Conservation (phyloP, 2,329 filamentous ascomycete genomes). For the Trichoderma sp. region DNA sequence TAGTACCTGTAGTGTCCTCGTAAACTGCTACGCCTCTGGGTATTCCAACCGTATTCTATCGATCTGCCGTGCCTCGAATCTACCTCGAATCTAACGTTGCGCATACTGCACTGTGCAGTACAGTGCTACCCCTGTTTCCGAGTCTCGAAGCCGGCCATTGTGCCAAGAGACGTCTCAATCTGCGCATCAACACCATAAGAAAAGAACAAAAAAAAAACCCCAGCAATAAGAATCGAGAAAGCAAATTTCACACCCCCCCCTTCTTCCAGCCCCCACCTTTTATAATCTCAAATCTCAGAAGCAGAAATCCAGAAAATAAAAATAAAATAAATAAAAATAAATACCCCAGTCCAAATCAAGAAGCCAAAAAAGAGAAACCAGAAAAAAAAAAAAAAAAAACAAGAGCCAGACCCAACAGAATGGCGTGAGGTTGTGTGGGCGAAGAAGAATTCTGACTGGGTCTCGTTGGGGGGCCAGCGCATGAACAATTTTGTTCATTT, state of each 20-base stretch:
- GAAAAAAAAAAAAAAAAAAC: neutral
- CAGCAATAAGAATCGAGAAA: neutral
- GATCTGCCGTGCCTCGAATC: neutral
- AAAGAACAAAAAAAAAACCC: neutral
- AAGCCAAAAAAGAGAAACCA: neutral
- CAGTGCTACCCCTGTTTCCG: neutral
- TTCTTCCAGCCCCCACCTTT: neutral
- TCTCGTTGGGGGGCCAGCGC: neutral
- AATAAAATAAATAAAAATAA: too few species aligned
- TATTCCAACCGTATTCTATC: neutral
- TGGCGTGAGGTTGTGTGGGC: neutral
- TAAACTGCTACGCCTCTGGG: neutral
- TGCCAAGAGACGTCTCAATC: neutral
- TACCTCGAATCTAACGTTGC: neutral
- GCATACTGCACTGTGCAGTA: neutral
- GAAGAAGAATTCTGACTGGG: neutral
- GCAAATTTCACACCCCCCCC: neutral
- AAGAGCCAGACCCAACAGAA: neutral
- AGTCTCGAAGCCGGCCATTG: neutral
- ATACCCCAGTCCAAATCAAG: neutral
- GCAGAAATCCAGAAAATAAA: neutral
- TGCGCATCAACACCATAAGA: neutral
- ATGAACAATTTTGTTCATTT: neutral
- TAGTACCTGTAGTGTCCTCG: too few species aligned
- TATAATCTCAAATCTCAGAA: neutral